Evolutionary conservation across 192 early-diverging fungal genomes (phyloP), one percentile per base, ranked within the genome.

Genomic region (Geranomyces michiganensis): DNA sequence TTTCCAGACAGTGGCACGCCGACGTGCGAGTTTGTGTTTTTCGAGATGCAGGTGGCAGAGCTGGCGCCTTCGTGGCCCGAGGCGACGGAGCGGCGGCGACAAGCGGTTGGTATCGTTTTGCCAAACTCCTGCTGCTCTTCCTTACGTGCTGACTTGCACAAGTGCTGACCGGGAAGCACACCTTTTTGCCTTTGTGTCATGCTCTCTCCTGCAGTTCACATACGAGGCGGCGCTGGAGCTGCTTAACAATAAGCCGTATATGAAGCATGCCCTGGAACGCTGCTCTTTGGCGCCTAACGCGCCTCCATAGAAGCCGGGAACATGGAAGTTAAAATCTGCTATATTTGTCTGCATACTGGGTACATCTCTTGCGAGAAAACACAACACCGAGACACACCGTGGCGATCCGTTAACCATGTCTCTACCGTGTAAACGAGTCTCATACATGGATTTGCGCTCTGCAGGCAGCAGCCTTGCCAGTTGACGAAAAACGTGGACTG

Each of bases 21-120:
- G 14, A 55, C 47, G 0, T 68, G 49, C 66, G 49, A 68, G 48
- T 68, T 68, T 68, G 33, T 36, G 0, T 68, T 68, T 49, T 68
- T 56, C 31, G 66, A 49, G 30, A 68, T 68, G 66, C 49, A 68
- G 0, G 66, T 68, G 21, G 7, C 47, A 17, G 33, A 49, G 8
- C 29, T 68, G 48, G 17, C 14, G 5, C 47, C 56, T 17, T 12
- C 0, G 4, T 68, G 66, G 66, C 66, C 66, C 8, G 66, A 68
- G 4, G 21, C 19, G 21, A 9, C 49, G 13, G 66, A 68, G 31
- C 47, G 66, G 55, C 8, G 31, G 10, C n/a, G 66, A 15, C 1
- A 36, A 1, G 24, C 47, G 51, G 66, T 68, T 29, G 17, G 66
- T 68, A 10, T 61, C 9, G 3, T 7, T 17, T 15, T 4, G 51